Evolutionary conservation across 805 yeast species (phyloP), one percentile per base, ranked within the genome.

Genomic region (Candida nitratophila): DNA sequence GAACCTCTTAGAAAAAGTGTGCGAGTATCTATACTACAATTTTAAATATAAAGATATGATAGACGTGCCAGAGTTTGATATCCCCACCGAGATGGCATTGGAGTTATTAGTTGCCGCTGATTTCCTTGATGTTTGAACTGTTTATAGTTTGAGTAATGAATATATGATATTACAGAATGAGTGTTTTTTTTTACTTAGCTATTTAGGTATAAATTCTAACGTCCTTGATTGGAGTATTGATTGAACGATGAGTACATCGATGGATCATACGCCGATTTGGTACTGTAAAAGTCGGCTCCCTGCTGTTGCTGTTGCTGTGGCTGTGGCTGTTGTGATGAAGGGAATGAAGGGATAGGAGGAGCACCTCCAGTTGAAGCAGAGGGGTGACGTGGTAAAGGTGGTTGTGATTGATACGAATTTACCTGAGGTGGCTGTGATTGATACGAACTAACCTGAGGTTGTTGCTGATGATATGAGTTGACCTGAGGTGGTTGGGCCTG

Each of bases 31-130:
- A 30, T 81, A 85, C 58, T 90, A 86, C 57, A 79, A 85, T 53
- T 60, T 73, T 47, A 82, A 85, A 53, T 86, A 86, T 58, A 77
- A 72, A 49, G 79, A 76, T 41, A 74, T 71, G 0, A 78, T 76
- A 4, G 81, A 77, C 41, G 77, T 85, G 7, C 96, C 96, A 0
- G 93, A 86, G 44, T 93, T 93, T 63, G 84, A 85, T 32, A 79
- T 93, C 2, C 96, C 98, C 1, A 90, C 97, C 0, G 97, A 88
- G 52, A 76, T 91, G 78, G 96, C 98, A 0, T 68, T 91, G 48
- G 98, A 93, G 59, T 66, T 91, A 51, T 64, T 93, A 38, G 91
- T 93, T 32, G 96, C 96, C 22, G 96, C 98, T 2, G 99, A 93
- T 59, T 91, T 78, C 59, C 65, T 88, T 53, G 91, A 86, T 53